Percentiles rank a stretch among this genome's conserved stretches.
These are phyloP conservation scores for Thymus quinquecostatus DNA, from an alignment of 257 asterid species.

Conservation along the genomic window DNA sequence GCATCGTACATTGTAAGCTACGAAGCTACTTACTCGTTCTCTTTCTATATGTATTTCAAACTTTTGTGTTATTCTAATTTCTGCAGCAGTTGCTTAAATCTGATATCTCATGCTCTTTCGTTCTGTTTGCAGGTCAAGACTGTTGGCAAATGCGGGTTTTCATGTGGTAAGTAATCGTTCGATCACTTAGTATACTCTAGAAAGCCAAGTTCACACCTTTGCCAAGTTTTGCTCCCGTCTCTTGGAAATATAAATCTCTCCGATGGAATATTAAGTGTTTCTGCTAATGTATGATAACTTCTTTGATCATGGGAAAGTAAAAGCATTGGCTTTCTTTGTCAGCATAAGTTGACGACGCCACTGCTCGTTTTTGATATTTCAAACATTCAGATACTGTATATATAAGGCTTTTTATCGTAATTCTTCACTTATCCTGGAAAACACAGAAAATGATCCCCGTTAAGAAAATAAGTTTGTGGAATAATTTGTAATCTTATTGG, in stretches of 20 bases:
- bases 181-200: conserved; percentile 6
- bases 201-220: conserved; percentile 1
- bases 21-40: background rate
- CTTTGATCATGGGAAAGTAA: conserved; percentile 1
- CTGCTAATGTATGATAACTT: background rate
- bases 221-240: background rate
- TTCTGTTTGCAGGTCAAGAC: conserved; percentile 60
- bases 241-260: conserved; percentile 4
- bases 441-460: background rate
- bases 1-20: conserved; percentile 57
- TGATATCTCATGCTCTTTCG: conserved; percentile 10
- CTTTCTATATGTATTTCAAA: background rate
- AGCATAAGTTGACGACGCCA: background rate
- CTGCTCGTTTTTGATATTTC: conserved; percentile 10
- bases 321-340: no score
- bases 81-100: background rate
- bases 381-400: background rate
- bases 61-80: background rate
- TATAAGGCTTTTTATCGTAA: background rate
- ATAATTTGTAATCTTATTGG: background rate
- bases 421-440: background rate
- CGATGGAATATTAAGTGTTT: background rate
- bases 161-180: conserved; percentile 58
- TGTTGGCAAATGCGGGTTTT: conserved; percentile 58
- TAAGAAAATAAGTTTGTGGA: background rate